Evolutionary conservation across 495 filamentous ascomycete species (phyloP), one percentile per base, ranked within the genome.

Genomic region (Hyphodiscus hymeniophilus): DNA sequence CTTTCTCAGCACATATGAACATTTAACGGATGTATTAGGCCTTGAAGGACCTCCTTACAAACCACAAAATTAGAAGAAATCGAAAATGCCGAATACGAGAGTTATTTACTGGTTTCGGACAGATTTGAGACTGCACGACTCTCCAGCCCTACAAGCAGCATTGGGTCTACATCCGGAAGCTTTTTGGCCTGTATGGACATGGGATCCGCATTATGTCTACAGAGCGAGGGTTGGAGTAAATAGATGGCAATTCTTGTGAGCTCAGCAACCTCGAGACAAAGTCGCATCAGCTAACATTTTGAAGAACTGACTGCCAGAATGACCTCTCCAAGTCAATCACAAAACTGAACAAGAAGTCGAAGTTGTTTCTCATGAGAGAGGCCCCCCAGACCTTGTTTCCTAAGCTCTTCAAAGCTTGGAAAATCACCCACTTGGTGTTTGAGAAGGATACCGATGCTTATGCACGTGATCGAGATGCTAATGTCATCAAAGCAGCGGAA

Each of bases 71-170:
- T n/a, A n/a, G n/a, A n/a, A n/a, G n/a, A n/a, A n/a, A n/a, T n/a
- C n/a, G n/a, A 51, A 30, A 21, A 65, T 64, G 64, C 44, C 54
- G 3, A 65, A 68, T 45, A 67, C 73, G 28, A 66, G 80, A 36
- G 81, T 85, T 2, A 68, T 87, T n/a, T 85, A 83, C 59, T 85
- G 82, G 82, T 84, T 84, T 51, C 74, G 82, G 44, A 85, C 82
- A 10, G 82, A 87, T 59, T 67, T 87, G 8, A 76, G 82, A 15
- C 71, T 85, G 2, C 82, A 87, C 56, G 82, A 87, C 57, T 84
- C 80, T 3, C 81, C 81, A 7, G 80, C 81, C 4, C 61, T 87
- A 13, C 70, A 76, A 54, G 79, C 77, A 5, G 81, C 82, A 3
- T 65, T 85, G 8, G 73, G 76, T 44, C 63, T 87, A 12, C 69